Conservation (phyloP, 2,329 filamentous ascomycete species). For the Lasiodiplodia gonubiensis region DNA sequence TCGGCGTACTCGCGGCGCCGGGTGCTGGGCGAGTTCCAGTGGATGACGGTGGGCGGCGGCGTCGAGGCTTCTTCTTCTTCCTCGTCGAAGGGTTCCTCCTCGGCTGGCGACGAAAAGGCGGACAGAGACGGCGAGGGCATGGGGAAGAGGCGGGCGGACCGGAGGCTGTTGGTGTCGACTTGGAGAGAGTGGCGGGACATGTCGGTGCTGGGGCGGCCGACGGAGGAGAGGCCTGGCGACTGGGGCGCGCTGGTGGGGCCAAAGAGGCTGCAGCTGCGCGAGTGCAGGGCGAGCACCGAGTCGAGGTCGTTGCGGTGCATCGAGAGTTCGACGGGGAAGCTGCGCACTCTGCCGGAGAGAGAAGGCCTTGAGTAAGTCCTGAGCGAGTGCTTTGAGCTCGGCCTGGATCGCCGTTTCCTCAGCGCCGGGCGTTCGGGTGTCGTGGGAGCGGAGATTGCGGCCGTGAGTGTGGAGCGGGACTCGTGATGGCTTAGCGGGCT, state of each 20-base stretch:
- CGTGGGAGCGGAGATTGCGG: neutral
- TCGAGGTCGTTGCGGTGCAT: conserved; percentile 42
- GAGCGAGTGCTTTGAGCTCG: conserved; percentile 25
- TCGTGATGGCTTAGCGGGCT: conserved; percentile 6
- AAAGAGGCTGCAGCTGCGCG: conserved; percentile 44
- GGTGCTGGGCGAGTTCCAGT: conserved; percentile 47
- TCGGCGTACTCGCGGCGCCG: conserved; percentile 44
- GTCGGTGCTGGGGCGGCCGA: conserved; percentile 21
- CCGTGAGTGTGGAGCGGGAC: neutral
- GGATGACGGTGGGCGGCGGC: conserved; percentile 40
- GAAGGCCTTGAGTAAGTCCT: conserved; percentile 11
- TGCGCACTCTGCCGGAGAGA: conserved; percentile 33
- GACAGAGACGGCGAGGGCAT: conserved; percentile 16
- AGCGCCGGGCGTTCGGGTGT: conserved; percentile 6
- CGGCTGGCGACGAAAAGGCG: neutral
- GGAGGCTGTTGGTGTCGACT: neutral
- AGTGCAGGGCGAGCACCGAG: conserved; percentile 48
- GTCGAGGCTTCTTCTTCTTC: neutral
- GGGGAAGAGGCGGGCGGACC: neutral
- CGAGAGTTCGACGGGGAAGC: conserved; percentile 41
- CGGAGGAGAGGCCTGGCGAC: conserved; percentile 17
- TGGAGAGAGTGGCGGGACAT: conserved; percentile 4
- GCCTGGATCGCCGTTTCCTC: conserved; percentile 23
- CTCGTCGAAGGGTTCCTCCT: neutral
- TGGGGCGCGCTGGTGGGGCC: conserved; percentile 14